Percentiles rank a stretch among this genome's conserved stretches.
These are phyloP conservation scores for Cavenderia fasciculata DNA, from an alignment of 78 protist species.

Conservation along the genomic window DNA sequence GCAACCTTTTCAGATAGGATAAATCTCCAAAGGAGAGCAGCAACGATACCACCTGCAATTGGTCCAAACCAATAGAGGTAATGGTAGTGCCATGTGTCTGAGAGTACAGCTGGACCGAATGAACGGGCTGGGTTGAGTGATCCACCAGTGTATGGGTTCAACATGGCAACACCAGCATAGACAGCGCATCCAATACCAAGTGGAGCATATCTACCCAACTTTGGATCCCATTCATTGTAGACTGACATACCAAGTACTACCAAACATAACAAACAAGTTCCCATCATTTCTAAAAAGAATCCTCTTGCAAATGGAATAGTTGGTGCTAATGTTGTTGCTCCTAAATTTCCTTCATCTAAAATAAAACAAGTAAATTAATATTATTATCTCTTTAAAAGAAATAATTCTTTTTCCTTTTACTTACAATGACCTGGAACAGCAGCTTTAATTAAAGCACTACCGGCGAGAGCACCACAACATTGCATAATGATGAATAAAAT, in stretches of 20 bases:
- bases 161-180: constrained; percentile 52
- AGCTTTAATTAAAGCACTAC: constrained; percentile 55
- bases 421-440: constrained; percentile 28
- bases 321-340: constrained; percentile 30
- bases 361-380: no score
- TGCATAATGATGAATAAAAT: constrained; percentile 66
- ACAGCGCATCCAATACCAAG: constrained; percentile 80
- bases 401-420: not conserved
- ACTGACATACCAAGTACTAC: constrained; percentile 67
- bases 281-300: constrained; percentile 57
- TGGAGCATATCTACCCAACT: constrained; percentile 62
- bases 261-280: constrained; percentile 39
- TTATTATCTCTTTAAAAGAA: not conserved
- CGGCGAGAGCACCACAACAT: constrained; percentile 76
- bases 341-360: constrained; percentile 34
- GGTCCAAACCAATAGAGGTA: constrained; percentile 65
- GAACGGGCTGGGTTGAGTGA: constrained; percentile 87
- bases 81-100: constrained; percentile 31
- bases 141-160: constrained; percentile 80
- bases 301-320: constrained; percentile 39
- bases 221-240: constrained; percentile 61
- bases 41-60: constrained; percentile 48
- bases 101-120: constrained; percentile 77
- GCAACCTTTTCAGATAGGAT: constrained; percentile 42
- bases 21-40: constrained; percentile 68